A percentile compares a stretch with the other conserved stretches of the same genome.
Conservation (phyloP, 2,329 filamentous ascomycete genomes). For the Fusarium temperatum region DNA sequence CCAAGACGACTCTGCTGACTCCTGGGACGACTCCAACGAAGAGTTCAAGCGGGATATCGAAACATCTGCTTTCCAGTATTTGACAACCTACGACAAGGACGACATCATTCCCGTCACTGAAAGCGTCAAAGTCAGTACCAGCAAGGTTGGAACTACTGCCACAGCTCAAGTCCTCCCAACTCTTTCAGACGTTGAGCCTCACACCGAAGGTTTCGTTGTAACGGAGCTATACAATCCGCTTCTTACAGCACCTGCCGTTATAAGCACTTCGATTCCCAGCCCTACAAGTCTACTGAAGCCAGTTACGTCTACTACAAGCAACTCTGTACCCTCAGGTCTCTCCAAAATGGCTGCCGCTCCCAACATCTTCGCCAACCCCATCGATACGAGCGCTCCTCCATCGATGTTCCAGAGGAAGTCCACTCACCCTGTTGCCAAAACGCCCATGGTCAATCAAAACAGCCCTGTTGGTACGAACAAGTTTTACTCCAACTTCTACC, state of each 20-base stretch:
- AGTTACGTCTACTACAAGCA: slow-evolving; percentile 37
- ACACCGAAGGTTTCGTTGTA: slow-evolving; percentile 45
- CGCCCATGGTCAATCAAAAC: slow-evolving; percentile 60
- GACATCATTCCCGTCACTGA: slow-evolving; percentile 43
- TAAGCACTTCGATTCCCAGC: slow-evolving; percentile 46
- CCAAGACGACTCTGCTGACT: slow-evolving; percentile 4
- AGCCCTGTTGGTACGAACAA: slow-evolving; percentile 77
- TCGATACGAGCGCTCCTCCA: slow-evolving; percentile 62
- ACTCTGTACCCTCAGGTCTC: slow-evolving; percentile 23
- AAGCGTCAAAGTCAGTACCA: slow-evolving; percentile 41
- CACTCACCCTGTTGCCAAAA: slow-evolving; percentile 68
- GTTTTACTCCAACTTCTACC: slow-evolving; percentile 83
- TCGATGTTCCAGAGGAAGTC: slow-evolving; percentile 55
- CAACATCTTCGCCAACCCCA: slow-evolving; percentile 66
- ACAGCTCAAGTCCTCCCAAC: slow-evolving; percentile 42
- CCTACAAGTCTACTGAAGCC: slow-evolving; percentile 48
- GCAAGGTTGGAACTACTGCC: slow-evolving; percentile 36
- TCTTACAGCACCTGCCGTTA: slow-evolving; percentile 16
- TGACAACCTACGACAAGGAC: slow-evolving; percentile 38
- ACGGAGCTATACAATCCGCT: slow-evolving; percentile 36
- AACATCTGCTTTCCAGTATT: slow-evolving; percentile 31
- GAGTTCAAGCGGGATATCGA: slow-evolving; percentile 34
- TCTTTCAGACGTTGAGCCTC: slow-evolving; percentile 43
- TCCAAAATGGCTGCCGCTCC: slow-evolving; percentile 42
- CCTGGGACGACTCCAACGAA: slow-evolving; percentile 14